Percentiles rank a stretch among this genome's conserved stretches.
Evolutionary conservation across 2,329 filamentous ascomycete species (phyloP).

Genomic region (Xylariaceae sp.): DNA sequence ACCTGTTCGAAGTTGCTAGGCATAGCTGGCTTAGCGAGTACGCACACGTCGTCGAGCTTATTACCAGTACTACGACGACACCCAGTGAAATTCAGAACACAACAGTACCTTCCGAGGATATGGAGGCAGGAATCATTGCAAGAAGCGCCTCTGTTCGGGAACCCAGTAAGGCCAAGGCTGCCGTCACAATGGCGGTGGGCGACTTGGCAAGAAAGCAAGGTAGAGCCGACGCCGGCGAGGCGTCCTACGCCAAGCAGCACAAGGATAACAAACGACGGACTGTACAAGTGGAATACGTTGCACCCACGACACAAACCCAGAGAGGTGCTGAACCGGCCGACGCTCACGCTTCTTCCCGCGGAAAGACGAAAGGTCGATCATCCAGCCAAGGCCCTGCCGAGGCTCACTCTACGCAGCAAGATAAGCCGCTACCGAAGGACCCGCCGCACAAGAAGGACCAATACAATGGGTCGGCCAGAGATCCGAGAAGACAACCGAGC

Average conservation of each 20-base stretch:
- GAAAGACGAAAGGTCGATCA: constrained; percentile 46
- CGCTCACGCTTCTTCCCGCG: constrained; percentile 26
- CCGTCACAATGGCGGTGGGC: constrained; percentile 43
- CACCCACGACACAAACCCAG: constrained; percentile 78
- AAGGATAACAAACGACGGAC: constrained; percentile 89
- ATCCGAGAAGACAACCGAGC: constrained; percentile 42
- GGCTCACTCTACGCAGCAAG: constrained; percentile 37
- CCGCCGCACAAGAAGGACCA: constrained; percentile 44
- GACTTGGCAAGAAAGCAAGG: constrained; percentile 69
- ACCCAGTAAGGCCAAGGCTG: constrained; percentile 62
- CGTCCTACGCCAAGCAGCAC: constrained; percentile 54
- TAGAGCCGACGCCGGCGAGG: constrained; percentile 63
- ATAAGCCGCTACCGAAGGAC: constrained; percentile 58
- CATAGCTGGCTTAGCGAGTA: constrained; percentile 99
- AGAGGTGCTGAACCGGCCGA: constrained; percentile 51
- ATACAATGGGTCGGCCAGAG: constrained; percentile 33
- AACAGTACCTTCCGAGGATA: constrained; percentile 56
- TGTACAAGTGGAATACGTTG: constrained; percentile 96
- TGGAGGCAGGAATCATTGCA: constrained; percentile 59
- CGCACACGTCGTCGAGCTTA: constrained; percentile 92
- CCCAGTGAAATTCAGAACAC: constrained; percentile 79
- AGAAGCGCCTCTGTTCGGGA: constrained; percentile 92
- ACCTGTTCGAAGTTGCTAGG: constrained; percentile 92
- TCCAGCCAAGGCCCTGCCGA: constrained; percentile 50
- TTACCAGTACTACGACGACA: constrained; percentile 90